Percentiles rank a stretch among this genome's conserved stretches.
Conservation (phyloP, 257 asterid species). For the Solanum appendiculatum region DNA sequence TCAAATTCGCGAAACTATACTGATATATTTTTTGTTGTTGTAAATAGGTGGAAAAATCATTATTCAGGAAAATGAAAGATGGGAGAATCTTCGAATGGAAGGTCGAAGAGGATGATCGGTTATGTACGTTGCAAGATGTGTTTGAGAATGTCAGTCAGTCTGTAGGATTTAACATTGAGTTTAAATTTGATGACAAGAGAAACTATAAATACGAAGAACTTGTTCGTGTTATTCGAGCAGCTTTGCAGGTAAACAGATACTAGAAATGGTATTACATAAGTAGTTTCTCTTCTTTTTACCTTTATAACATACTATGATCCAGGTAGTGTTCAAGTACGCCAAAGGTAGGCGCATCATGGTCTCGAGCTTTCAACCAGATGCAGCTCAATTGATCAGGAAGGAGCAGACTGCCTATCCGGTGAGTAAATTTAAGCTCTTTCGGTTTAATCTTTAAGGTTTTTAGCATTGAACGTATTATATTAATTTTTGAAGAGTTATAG, state of each 20-base stretch:
- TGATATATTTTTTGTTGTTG: background rate
- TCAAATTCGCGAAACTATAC: background rate
- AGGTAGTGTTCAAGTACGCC: constrained; percentile 12
- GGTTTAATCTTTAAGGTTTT: background rate
- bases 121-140: constrained; percentile 13
- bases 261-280: background rate
- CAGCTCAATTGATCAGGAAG: constrained; percentile 5
- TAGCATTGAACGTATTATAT: background rate
- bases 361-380: constrained; percentile 21
- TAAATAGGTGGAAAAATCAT: constrained; percentile 15
- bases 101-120: constrained; percentile 15
- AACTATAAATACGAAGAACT: constrained; percentile 6
- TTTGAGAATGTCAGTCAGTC: constrained; percentile 8
- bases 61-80: constrained; percentile 14
- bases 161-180: constrained; percentile 19
- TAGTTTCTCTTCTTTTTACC: background rate
- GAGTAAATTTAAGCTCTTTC: background rate
- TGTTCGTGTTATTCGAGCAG: background rate
- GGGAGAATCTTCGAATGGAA: constrained; percentile 17
- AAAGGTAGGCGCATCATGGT: constrained; percentile 9
- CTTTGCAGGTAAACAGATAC: constrained; percentile 4
- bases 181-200: constrained; percentile 8
- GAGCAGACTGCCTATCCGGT: constrained; percentile 17
- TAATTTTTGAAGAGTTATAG: background rate
- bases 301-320: background rate